Percentiles rank a stretch among this genome's conserved stretches.
phyloP scores from a whole-genome alignment of 352 stramenopile species.

The Pythium coloratum region DNA sequence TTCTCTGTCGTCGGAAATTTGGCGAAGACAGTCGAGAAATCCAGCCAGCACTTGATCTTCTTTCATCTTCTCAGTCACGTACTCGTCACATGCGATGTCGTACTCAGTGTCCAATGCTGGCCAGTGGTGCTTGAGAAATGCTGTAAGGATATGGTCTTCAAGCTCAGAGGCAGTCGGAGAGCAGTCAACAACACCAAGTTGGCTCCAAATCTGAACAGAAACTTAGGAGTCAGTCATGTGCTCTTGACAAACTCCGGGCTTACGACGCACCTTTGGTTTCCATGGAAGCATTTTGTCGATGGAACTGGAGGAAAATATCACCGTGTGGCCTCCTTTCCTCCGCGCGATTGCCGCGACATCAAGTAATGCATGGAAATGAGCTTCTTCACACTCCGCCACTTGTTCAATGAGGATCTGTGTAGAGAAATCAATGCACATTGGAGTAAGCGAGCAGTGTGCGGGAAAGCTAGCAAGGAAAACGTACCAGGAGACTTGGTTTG shows the following conservation, averaged over 20 bases:
- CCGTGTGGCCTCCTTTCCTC: slow-evolving; percentile 38
- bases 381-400: slow-evolving; percentile 44
- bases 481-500: slow-evolving; percentile 29
- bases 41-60: slow-evolving; percentile 9
- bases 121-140: slow-evolving; percentile 30
- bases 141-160: slow-evolving; percentile 36
- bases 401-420: slow-evolving; percentile 53
- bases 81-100: slow-evolving; percentile 11
- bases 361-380: slow-evolving; percentile 34
- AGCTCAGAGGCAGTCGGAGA: slow-evolving; percentile 38
- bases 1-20: slow-evolving; percentile 7
- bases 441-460: not conserved
- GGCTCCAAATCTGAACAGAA: slow-evolving; percentile 42
- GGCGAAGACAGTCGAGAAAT: slow-evolving; percentile 17
- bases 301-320: slow-evolving; percentile 45
- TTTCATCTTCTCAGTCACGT: slow-evolving; percentile 8
- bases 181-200: slow-evolving; percentile 49
- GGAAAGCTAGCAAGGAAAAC: not conserved
- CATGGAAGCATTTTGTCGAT: slow-evolving; percentile 36
- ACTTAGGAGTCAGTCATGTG: not conserved
- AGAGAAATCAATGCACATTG: not conserved
- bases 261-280: slow-evolving; percentile 43
- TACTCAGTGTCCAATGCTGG: slow-evolving; percentile 16
- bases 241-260: not conserved
- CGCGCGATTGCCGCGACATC: slow-evolving; percentile 42